Evolutionary conservation across 192 early-diverging fungal genomes (phyloP), one percentile per base, ranked within the genome.

Genomic region (Lobosporangium transversale): DNA sequence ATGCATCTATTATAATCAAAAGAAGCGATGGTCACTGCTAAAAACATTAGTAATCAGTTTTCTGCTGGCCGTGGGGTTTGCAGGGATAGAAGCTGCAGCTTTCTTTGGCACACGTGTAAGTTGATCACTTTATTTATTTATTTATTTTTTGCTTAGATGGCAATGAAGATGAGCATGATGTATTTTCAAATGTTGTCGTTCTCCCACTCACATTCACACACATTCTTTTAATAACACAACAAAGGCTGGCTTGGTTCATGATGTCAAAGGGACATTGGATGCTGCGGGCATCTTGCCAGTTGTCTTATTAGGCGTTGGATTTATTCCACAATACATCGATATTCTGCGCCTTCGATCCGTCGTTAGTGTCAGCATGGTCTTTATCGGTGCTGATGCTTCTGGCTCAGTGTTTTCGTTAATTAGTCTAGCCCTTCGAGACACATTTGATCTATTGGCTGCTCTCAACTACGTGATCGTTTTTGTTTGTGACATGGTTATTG

Each of bases 381-480:
- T 85, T 42, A 65, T 85, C 20, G 43, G 73, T 11, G 78, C 79
- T 35, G 83, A 85, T 23, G 76, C 67, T 23, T 52, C 71, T 3
- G 83, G 83, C 2, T 69, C 81, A 6, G 32, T 82, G 21, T 85
- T 85, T 29, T 85, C 83, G 2, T 49, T 82, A 2, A 66, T 85
- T 26, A 65, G 59, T 47, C 59, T 85, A 12, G 79, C 51, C 9
- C 61, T 75, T 24, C 40, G 62, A 5, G 45, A 40, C 17, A 43
- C 40, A 8, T 61, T 75, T 54, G 70, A 75, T 61, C 32, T 75
- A 0, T 33, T 75, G 58, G 70, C 70, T 14, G 51, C 53, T 14
- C 20, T 65, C 29, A 75, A 75, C 27, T 75, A 75, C 23, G 32
- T 61, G 6, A 53, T 66, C 2, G 70, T 75, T 31, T 32, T 75